Base-by-base conservation (phyloP, 2,329 filamentous ascomycete species). In the Harringtonia aguacate region DNA sequence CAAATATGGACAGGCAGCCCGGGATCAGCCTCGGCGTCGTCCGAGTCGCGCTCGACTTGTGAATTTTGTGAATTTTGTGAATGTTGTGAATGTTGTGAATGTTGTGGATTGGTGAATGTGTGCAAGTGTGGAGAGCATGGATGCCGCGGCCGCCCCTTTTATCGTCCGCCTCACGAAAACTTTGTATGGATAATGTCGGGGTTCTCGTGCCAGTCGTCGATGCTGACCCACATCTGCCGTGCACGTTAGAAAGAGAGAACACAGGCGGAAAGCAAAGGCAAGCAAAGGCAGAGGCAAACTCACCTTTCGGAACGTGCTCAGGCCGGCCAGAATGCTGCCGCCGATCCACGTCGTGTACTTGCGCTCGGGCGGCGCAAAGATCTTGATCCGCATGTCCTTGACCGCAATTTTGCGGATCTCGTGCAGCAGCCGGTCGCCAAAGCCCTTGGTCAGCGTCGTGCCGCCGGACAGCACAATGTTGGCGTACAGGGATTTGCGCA, bases 261-360 rank as follows among this genome's bases (percentile, higher is more conserved):
- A n/a, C n/a, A n/a, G n/a, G n/a, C n/a, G n/a, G n/a, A n/a, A n/a
- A n/a, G n/a, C n/a, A n/a, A n/a, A n/a, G n/a, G n/a, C n/a, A n/a
- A n/a, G n/a, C n/a, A n/a, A n/a, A n/a, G n/a, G n/a, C n/a, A n/a
- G n/a, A n/a, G n/a, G n/a, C n/a, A n/a, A n/a, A n/a, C 74, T 61
- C 64, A 92, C 88, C 84, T 97, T 98, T 71, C 90, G 83, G 69
- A 98, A 98, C 44, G 92, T 98, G 70, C 90, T 97, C 64, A 98
- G 67, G 8, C 92, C 90, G 29, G 92, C 92, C 53, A 98, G 70
- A 66, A 98, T 98, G 63, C 92, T 95, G 45, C 92, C 92, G 51
- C 92, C 92, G 55, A 97, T 97, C 92, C 92, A 98, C 28, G 92
- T 98, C 50, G 88, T 95, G 70, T 97, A 98, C 66, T 97, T 95